Evolutionary conservation across 768 basidiomycete genomes (phyloP), one percentile per base, ranked within the genome.

Genomic region (Rhizopogon vulgaris): DNA sequence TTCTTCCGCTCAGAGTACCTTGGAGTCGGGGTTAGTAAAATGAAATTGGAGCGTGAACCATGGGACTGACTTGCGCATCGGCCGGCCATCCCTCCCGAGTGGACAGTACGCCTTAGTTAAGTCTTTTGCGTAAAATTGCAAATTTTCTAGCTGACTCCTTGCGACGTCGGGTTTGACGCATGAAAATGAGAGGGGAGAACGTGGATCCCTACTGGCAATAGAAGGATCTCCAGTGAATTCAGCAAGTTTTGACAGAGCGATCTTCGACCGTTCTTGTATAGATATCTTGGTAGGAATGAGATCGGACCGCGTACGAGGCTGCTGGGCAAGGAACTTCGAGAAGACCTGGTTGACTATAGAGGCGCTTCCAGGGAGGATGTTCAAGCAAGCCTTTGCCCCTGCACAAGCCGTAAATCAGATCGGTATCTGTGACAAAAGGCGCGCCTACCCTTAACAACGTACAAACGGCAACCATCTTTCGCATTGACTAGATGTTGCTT

Each of bases 171-270:
- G 69, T 0, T 82, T 56, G 30, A 85, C 72, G 57, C 81, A 81
- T 10, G 78, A 85, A 60, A 90, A 90, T 6, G 85, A 87, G 46
- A 89, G 69, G 1, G 81, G 71, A 5, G 79, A 86, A n/a, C 61
- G 52, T 10, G 85, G 81, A 58, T 84, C 74, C 25, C 80, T 76
- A 10, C 68, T 61, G 9, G 72, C 71, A 34, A 84, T 74, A 22
- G 66, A 63, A 11, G 74, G 63, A 57, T 79, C 73, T 15, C 65
- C 69, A 14, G 69, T 71, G n/a, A 85, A 66, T 28, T 79, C 73
- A 9, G 82, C 74, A 34, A 88, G 71, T 45, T 67, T 74, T 8
- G 58, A 65, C 6, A 90, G 65, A 0, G 87, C 87, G 3, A 58
- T 58, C 42, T 66, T 63, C 77, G 87, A 83, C 22, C 82, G 77